Evolutionary conservation across 805 yeast genomes (phyloP).

Genomic region (Yarrowia sp.): DNA sequence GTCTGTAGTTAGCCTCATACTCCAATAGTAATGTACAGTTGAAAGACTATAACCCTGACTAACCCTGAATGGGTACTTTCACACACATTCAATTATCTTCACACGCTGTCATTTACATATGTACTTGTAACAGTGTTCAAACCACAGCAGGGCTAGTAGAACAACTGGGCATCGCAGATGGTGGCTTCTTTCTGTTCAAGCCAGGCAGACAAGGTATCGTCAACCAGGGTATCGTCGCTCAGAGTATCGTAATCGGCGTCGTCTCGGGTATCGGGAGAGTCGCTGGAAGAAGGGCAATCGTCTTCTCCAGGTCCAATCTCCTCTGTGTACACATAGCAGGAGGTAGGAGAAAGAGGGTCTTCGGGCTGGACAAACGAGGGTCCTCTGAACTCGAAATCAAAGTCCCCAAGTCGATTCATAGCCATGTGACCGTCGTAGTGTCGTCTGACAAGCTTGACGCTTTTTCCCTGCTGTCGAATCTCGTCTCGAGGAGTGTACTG

Average conservation of each 20-base stretch:
- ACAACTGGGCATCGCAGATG: too few species aligned
- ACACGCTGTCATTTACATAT: too few species aligned
- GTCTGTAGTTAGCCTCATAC: too few species aligned
- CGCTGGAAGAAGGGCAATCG: background rate
- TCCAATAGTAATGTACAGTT: too few species aligned
- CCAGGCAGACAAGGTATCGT: background rate
- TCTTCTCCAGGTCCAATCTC: background rate
- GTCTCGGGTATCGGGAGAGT: background rate
- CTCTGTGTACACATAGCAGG: background rate
- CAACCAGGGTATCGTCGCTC: background rate
- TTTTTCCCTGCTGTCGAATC: background rate
- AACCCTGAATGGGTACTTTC: too few species aligned
- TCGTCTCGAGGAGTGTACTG: background rate
- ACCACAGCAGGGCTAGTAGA: too few species aligned
- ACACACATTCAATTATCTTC: too few species aligned
- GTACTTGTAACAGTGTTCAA: too few species aligned
- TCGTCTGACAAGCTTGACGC: background rate
- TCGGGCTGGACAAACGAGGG: background rate
- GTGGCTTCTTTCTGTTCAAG: too few species aligned
- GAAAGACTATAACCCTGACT: too few species aligned
- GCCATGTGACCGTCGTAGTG: background rate
- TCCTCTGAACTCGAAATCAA: background rate
- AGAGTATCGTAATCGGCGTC: background rate
- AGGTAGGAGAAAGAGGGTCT: background rate
- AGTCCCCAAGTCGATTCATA: background rate